These are phyloP conservation scores for Lentinula guzmanii DNA, from an alignment of 768 basidiomycete genomes.

Conservation along the genomic window DNA sequence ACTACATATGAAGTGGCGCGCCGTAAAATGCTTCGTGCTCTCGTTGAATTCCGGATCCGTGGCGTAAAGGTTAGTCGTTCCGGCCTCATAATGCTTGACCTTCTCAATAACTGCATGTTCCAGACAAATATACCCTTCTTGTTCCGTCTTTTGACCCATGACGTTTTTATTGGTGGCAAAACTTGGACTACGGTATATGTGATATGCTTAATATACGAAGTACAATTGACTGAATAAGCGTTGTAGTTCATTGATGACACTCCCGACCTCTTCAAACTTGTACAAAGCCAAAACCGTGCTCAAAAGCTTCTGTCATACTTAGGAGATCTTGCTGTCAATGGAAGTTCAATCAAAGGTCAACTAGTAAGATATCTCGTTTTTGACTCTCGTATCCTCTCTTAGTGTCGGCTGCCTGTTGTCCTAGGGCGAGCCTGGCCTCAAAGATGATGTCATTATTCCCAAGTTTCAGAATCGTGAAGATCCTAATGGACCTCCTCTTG, in stretches of 20 bases:
- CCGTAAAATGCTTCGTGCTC: conserved; percentile 96
- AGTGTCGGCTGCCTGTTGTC: not conserved
- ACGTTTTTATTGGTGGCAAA: conserved; percentile 91
- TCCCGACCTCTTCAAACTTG: conserved; percentile 98
- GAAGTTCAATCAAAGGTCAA: conserved; percentile 97
- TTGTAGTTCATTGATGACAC: conserved; percentile 97
- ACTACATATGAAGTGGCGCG: conserved; percentile 98
- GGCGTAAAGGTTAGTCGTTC: conserved; percentile 77
- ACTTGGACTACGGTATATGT: conserved; percentile 87
- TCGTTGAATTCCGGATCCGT: conserved; percentile 99
- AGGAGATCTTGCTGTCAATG: conserved; percentile 96
- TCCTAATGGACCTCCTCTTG: conserved; percentile 66
- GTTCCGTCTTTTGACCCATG: conserved; percentile 95
- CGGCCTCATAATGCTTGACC: not conserved
- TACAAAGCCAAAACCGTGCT: conserved; percentile 96
- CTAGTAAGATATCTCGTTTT: conserved; percentile 28
- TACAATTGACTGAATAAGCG: not conserved
- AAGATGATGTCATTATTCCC: conserved; percentile 81
- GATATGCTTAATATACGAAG: conserved; percentile 12
- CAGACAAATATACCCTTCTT: conserved; percentile 99
- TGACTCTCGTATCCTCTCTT: not conserved
- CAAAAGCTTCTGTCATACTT: conserved; percentile 96
- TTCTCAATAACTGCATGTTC: too few species aligned
- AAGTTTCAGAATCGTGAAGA: conserved; percentile 73
- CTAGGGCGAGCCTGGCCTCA: conserved; percentile 88